A percentile compares a stretch with the other conserved stretches of the same genome.
phyloP scores from a whole-genome alignment of 1,284 basidiomycete species.

The Cutaneotrichosporon mucoides region DNA sequence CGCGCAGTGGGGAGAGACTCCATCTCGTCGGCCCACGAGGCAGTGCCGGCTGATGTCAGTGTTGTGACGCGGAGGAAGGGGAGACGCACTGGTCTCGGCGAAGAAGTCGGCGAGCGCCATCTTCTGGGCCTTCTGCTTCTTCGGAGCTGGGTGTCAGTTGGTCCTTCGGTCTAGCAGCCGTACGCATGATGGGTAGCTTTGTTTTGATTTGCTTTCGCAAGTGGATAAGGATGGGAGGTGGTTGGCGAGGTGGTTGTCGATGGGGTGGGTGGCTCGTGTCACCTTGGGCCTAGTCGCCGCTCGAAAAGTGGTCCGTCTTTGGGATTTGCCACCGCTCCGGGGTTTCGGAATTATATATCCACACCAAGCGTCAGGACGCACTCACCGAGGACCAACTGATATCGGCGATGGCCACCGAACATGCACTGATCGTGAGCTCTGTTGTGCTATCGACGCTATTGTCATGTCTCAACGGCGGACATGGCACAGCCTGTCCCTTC shows the following conservation, averaged over 20 bases:
- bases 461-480: too few relatives aligned
- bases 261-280: not conserved
- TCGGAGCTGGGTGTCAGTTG: conserved; percentile 41
- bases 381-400: too few relatives aligned
- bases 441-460: too few relatives aligned
- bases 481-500: too few relatives aligned
- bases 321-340: too few relatives aligned
- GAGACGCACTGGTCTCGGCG: conserved; percentile 64
- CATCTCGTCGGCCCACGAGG: conserved; percentile 16
- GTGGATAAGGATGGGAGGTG: not conserved
- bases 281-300: too few relatives aligned
- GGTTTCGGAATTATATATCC: too few relatives aligned
- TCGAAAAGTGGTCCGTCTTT: too few relatives aligned
- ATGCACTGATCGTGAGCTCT: too few relatives aligned
- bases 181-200: conserved; percentile 5
- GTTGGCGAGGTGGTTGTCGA: not conserved
- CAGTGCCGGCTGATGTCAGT: conserved; percentile 6
- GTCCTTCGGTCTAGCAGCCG: not conserved
- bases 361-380: too few relatives aligned
- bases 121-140: conserved; percentile 77
- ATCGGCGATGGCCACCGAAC: too few relatives aligned
- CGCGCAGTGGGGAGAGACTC: conserved; percentile 15
- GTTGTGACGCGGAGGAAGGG: too few relatives aligned
- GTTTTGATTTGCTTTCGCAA: not conserved
- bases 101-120: conserved; percentile 87